phyloP scores from a whole-genome alignment of 164 flowering plant species.

The Umbilicus rupestris region DNA sequence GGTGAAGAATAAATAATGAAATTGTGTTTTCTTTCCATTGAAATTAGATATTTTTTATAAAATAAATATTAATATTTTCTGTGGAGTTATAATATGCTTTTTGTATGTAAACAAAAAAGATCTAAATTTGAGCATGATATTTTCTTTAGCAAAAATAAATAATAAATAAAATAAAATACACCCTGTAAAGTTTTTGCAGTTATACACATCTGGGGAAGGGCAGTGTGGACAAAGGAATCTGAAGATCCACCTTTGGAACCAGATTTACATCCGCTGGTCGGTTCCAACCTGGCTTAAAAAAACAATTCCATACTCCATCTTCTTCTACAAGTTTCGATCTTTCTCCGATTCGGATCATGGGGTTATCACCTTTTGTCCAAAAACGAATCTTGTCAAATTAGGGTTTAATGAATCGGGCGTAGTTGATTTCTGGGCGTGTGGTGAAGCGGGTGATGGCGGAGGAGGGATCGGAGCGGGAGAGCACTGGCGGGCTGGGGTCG shows the following conservation, averaged over 20 bases:
- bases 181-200: too few relatives aligned
- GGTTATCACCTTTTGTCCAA: background rate
- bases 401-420: constrained; percentile 4
- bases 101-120: too few relatives aligned
- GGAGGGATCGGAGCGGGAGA: constrained; percentile 28
- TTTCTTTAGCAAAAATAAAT: too few relatives aligned
- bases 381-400: background rate
- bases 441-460: constrained; percentile 35
- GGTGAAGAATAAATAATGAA: too few relatives aligned
- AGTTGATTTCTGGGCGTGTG: background rate
- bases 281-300: background rate
- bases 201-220: background rate
- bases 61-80: too few relatives aligned
- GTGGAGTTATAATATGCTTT: too few relatives aligned
- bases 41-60: too few relatives aligned
- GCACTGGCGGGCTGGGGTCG: constrained; percentile 24
- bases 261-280: background rate
- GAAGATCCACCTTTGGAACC: background rate
- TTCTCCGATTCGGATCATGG: background rate
- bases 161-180: too few relatives aligned
- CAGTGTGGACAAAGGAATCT: background rate
- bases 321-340: background rate
- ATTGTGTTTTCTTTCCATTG: too few relatives aligned
- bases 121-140: too few relatives aligned
- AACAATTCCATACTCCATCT: background rate